Conservation (phyloP, 148 eudicot genomes). For the Rhododendron kiyosumense region DNA sequence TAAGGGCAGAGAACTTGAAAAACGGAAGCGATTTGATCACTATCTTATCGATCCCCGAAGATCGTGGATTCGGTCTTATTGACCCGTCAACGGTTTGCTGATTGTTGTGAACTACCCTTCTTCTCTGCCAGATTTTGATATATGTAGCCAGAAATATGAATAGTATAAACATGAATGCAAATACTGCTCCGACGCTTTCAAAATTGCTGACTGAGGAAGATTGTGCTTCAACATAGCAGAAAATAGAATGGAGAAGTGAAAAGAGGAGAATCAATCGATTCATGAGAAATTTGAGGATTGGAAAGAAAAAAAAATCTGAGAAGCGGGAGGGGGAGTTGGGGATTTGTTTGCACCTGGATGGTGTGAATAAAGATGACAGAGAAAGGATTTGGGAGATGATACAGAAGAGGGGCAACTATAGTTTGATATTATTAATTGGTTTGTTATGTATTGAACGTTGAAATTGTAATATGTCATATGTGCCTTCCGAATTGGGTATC, state of each 20-base stretch:
- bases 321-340: not conserved
- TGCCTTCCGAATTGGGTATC: no score
- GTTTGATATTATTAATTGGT: not conserved
- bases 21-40: slow-evolving; percentile 67
- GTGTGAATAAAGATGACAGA: not conserved
- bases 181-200: slow-evolving; percentile 62
- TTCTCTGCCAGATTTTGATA: slow-evolving; percentile 45
- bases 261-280: not conserved
- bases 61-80: slow-evolving; percentile 22
- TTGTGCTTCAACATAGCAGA: slow-evolving; percentile 24
- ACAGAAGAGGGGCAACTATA: not conserved
- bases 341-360: not conserved
- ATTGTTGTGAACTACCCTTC: not conserved
- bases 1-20: slow-evolving; percentile 58
- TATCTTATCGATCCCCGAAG: slow-evolving; percentile 53
- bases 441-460: not conserved
- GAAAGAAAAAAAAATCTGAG: no score
- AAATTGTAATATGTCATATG: no score
- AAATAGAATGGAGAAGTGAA: not conserved
- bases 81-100: slow-evolving; percentile 14
- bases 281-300: not conserved
- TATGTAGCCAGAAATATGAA: slow-evolving; percentile 46
- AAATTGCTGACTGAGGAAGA: slow-evolving; percentile 23
- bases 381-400: not conserved
- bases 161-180: slow-evolving; percentile 49